Conservation (phyloP, 306 rosid species). For the Dalbergia oliveri region DNA sequence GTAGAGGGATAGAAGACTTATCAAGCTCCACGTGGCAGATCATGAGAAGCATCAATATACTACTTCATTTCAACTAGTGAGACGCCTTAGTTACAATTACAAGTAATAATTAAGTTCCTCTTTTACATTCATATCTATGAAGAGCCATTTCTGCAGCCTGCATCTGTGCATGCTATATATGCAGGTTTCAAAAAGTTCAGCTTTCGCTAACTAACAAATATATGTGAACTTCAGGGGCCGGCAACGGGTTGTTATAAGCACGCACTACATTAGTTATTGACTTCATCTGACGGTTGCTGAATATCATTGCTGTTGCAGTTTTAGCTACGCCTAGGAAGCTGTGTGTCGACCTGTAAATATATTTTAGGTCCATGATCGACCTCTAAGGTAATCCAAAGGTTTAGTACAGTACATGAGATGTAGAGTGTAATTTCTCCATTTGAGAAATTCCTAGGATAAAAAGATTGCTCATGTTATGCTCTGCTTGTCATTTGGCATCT, state of each 20-base stretch:
- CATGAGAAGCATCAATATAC: not conserved
- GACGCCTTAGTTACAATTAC: not conserved
- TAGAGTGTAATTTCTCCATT: too few relatives aligned
- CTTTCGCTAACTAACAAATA: not conserved
- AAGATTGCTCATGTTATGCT: too few relatives aligned
- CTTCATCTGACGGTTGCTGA: not conserved
- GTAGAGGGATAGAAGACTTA: not conserved
- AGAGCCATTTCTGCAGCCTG: constrained; percentile 38
- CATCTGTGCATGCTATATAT: not conserved
- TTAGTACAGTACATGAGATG: too few relatives aligned
- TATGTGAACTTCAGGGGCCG: constrained; percentile 10
- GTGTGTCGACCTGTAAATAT: not conserved
- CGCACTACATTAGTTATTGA: not conserved
- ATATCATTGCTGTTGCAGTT: not conserved
- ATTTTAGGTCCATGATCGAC: not conserved
- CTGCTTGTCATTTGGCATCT: too few relatives aligned
- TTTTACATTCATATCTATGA: constrained; percentile 20
- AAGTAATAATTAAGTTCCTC: not conserved
- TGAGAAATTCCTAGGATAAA: too few relatives aligned
- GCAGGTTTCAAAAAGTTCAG: not conserved
- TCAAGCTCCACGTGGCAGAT: not conserved
- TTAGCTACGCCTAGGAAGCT: not conserved
- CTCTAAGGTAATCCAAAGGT: too few relatives aligned
- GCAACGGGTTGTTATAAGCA: not conserved
- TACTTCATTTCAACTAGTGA: not conserved